Evolutionary conservation across 441 rosid species (phyloP), one percentile per base, ranked within the genome.

Genomic region (Bruguiera hainesii): DNA sequence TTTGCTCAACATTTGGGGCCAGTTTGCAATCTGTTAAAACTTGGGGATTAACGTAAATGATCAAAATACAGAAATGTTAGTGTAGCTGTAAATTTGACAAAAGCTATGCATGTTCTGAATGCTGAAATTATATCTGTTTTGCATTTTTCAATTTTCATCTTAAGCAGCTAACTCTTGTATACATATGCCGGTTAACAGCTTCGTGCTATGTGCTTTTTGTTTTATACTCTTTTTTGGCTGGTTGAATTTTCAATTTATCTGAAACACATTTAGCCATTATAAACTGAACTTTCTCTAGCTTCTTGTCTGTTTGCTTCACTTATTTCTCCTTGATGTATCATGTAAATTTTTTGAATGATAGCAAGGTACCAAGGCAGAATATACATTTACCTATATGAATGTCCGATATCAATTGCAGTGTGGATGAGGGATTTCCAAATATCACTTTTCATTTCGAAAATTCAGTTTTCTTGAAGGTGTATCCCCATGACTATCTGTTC

Each of bases 401-500:
- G 68, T 80, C 68, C 68, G 69, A 63, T 70, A 74, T 70, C 52
- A 51, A 46, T 73, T 83, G 88, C 90, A 94, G 99, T 61, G 78
- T 95, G 78, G 95, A 90, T 81, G 88, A 89, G 52, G 95, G 78
- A 71, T 95, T 95, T 73, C 99, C 99, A 23, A 90, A 87, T 78
- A 88, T 95, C 72, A 95, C 97, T 67, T 87, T 95, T 65, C 81
- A 95, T 80, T 95, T 92, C 55, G 89, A 87, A 72, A 90, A 89
- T 76, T 87, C 91, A 0, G 90, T 92, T 51, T 68, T 70, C 68
- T 84, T 95, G 81, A 87, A 81, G 81, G 98, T 92, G 66, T 73
- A 92, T 81, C 99, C 99, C 60, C 96, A 84, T 51, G 97, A 92
- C 56, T 95, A 95, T 71, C 76, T 95, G 37, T 90, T 95, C 80